A percentile compares a stretch with the other conserved stretches of the same genome.
Evolutionary conservation across 1,139 yeast species (phyloP).

Genomic region (Magnusiomyces suaveolens): DNA sequence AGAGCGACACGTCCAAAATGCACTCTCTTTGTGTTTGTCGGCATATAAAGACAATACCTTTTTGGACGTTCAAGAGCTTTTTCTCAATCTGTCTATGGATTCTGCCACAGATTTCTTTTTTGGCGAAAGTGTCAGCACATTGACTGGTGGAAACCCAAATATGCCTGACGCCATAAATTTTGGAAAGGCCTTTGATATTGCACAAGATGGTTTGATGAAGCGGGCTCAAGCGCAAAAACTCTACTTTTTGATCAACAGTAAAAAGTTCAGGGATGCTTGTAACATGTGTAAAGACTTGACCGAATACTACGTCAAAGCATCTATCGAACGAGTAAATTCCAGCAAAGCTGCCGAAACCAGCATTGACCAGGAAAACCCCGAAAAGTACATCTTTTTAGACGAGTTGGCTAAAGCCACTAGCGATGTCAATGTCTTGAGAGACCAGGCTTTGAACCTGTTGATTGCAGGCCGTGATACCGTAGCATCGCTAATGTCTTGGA

Average conservation of each 20-base stretch:
- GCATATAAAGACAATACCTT: conserved; percentile 12
- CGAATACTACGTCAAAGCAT: conserved; percentile 5
- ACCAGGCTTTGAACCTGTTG: conserved; percentile 38
- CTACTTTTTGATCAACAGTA: conserved; percentile 30
- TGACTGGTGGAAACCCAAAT: conserved; percentile 25
- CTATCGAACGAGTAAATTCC: conserved; percentile 10
- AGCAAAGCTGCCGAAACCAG: no score
- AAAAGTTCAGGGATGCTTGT: conserved; percentile 24
- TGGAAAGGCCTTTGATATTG: conserved; percentile 34
- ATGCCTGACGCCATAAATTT: conserved; percentile 29
- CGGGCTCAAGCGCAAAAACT: conserved; percentile 32
- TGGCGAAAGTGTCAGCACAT: conserved; percentile 38
- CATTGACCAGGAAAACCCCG: conserved; percentile 32
- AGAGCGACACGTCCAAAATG: conserved; percentile 36
- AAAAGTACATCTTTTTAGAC: conserved; percentile 35
- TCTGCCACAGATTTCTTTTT: conserved; percentile 43
- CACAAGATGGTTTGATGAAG: conserved; percentile 33
- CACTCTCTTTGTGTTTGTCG: conserved; percentile 25
- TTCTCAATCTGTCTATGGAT: conserved; percentile 40
- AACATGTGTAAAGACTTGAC: conserved; percentile 3
- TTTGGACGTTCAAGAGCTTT: conserved; percentile 38
- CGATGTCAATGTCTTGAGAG: conserved; percentile 36
- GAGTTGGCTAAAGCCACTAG: conserved; percentile 38
- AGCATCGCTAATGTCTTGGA: conserved; percentile 38
- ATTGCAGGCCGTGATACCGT: conserved; percentile 43